Evolutionary conservation across 2,329 filamentous ascomycete species (phyloP), one percentile per base, ranked within the genome.

Genomic region (Setomelanomma holmii): DNA sequence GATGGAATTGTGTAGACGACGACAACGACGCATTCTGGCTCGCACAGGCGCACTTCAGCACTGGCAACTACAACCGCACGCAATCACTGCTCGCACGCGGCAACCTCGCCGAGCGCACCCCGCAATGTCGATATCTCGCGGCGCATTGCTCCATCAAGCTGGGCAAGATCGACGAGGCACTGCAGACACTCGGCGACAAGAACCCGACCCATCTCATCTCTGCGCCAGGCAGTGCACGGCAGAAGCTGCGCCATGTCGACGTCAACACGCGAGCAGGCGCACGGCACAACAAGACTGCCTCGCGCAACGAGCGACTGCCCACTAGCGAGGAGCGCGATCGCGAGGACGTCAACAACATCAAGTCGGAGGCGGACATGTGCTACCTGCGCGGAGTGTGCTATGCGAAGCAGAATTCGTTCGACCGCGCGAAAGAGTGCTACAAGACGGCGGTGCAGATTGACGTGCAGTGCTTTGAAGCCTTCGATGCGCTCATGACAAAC

Each of bases 401-500:
- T 72, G 93, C 95, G 5, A 96, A 96, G 76, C 91, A 96, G 74
- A 99, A 98, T 75, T 90, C 93, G 21, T 98, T 98, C 67, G 95
- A 99, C 73, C 88, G 92, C 27, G 95, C 95, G 45, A 97, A 97
- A 74, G 93, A 98, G 67, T 98, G 95, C 78, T 99, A 98, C 82
- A 98, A 97, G 78, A 91, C 96, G 67, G 95, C 95, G 1, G 92
- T 98, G 40, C 87, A 90, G 56, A 97, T 99, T 68, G 95, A 99
- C 71, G 93, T 98, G 3, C 93, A 96, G 74, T 99, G 95, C 76
- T 98, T 96, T 71, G 95, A 99, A 76, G 95, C 95, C 0, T 98
- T 99, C 70, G 93, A 97, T 66, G 93, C 98, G 78, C 84, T 99
- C 49, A 97, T 98, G 87, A 91, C 92, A 78, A 99, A 99, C 77